phyloP scores from a whole-genome alignment of 2,329 filamentous ascomycete genomes.

The Clonostachys rhizophaga region DNA sequence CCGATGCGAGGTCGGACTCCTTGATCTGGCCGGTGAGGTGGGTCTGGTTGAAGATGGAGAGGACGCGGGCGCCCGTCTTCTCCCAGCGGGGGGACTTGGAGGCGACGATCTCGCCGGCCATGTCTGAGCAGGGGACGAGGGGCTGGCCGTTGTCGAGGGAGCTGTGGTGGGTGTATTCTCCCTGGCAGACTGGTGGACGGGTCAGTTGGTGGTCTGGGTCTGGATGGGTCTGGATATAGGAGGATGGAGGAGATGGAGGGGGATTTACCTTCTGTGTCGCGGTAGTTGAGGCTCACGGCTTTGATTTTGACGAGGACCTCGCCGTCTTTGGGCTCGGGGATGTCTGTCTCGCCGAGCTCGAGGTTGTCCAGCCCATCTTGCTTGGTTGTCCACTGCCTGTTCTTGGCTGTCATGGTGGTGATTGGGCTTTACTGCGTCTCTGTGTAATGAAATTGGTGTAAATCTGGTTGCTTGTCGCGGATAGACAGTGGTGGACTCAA shows the following conservation, averaged over 20 bases:
- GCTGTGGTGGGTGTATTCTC: slow-evolving; percentile 63
- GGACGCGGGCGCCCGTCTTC: slow-evolving; percentile 57
- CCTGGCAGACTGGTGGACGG: slow-evolving; percentile 48
- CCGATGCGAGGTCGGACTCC: slow-evolving; percentile 46
- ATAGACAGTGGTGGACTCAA: no score
- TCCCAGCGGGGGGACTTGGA: slow-evolving; percentile 35
- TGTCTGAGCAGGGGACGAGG: slow-evolving; percentile 65
- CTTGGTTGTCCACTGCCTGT: slow-evolving; percentile 47
- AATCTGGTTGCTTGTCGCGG: no score
- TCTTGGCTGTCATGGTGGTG: slow-evolving; percentile 5
- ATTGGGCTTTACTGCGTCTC: neutral
- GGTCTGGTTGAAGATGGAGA: slow-evolving; percentile 57
- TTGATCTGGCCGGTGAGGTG: slow-evolving; percentile 56
- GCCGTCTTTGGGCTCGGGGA: slow-evolving; percentile 40
- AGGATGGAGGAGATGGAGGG: neutral
- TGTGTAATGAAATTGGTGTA: no score
- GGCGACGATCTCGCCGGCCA: slow-evolving; percentile 58
- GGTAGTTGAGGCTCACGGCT: slow-evolving; percentile 43
- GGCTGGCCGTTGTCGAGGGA: slow-evolving; percentile 30
- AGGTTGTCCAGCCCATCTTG: slow-evolving; percentile 54
- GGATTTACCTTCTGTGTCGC: slow-evolving; percentile 38
- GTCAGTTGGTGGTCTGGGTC: neutral
- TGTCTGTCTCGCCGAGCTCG: slow-evolving; percentile 30
- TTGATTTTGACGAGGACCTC: slow-evolving; percentile 46
- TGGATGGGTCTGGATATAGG: no score